A percentile compares a stretch with the other conserved stretches of the same genome.
Conservation (phyloP, 2,329 filamentous ascomycete species). For the Pyrenochaeta sp. region DNA sequence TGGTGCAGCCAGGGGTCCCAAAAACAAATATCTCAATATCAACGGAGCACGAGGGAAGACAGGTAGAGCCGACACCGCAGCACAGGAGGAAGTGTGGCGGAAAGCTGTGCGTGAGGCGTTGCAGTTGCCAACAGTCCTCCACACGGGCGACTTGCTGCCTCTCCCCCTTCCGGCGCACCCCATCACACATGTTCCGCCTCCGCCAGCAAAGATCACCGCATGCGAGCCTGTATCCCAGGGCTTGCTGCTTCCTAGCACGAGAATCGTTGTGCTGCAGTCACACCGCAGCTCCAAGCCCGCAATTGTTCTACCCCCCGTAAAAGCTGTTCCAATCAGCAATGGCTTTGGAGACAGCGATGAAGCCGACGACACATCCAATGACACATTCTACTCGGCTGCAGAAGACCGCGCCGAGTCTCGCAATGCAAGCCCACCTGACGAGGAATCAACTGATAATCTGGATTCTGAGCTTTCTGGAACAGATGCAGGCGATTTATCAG, state of each 20-base stretch:
- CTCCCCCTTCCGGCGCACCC: slow-evolving; percentile 80
- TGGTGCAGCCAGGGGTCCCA: slow-evolving; percentile 37
- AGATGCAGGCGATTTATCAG: slow-evolving; percentile 80
- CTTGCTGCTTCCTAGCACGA: slow-evolving; percentile 76
- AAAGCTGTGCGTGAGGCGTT: slow-evolving; percentile 74
- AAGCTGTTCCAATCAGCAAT: slow-evolving; percentile 63
- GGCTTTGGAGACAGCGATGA: slow-evolving; percentile 70
- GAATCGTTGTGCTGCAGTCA: slow-evolving; percentile 78
- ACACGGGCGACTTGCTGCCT: slow-evolving; percentile 82
- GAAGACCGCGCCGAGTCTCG: slow-evolving; percentile 67
- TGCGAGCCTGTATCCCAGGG: slow-evolving; percentile 96
- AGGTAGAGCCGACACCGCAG: slow-evolving; percentile 22
- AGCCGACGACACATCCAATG: slow-evolving; percentile 86
- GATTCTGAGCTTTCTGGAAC: slow-evolving; percentile 66
- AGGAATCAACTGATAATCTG: slow-evolving; percentile 54
- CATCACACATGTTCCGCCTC: slow-evolving; percentile 82
- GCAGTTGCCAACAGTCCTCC: slow-evolving; percentile 75
- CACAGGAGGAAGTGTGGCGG: slow-evolving; percentile 46
- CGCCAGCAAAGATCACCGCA: slow-evolving; percentile 86
- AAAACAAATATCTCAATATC: slow-evolving; percentile 40
- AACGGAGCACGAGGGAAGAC: slow-evolving; percentile 46
- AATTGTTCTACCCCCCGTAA: slow-evolving; percentile 51
- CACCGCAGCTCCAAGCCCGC: slow-evolving; percentile 61
- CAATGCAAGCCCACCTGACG: slow-evolving; percentile 48
- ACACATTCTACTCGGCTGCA: slow-evolving; percentile 90